Percentiles rank a stretch among this genome's conserved stretches.
Evolutionary conservation across 2,329 filamentous ascomycete genomes (phyloP).

Genomic region (Trichophyton rubrum): DNA sequence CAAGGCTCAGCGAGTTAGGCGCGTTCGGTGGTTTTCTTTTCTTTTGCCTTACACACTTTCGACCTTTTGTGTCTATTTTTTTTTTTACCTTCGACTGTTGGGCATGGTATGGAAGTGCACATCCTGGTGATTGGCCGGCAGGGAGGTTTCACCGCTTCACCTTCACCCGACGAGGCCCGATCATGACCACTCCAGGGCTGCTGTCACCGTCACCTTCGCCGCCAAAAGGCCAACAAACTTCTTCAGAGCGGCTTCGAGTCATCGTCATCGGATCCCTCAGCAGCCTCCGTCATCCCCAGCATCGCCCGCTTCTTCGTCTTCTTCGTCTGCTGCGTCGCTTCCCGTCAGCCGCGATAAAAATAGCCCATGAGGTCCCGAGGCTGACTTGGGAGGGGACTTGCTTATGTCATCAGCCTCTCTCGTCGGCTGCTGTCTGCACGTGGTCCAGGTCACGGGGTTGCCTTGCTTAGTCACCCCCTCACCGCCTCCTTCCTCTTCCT

Average conservation of each 20-base stretch:
- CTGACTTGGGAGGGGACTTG: not conserved
- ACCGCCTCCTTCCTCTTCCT: not conserved
- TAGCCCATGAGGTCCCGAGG: not conserved
- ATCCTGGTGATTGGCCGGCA: not conserved
- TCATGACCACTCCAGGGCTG: not conserved
- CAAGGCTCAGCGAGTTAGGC: not conserved
- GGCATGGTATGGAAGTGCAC: not conserved
- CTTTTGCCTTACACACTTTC: not conserved
- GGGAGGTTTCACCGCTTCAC: not conserved
- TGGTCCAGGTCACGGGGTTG: not conserved
- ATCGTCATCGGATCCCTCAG: not conserved
- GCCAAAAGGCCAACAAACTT: not conserved
- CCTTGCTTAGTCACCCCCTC: not conserved
- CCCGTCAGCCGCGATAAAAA: conserved; percentile 1
- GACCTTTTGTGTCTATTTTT: not conserved
- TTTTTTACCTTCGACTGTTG: not conserved
- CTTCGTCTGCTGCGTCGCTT: too few species aligned
- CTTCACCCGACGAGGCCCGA: conserved; percentile 3
- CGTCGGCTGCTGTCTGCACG: not conserved
- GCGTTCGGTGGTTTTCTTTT: not conserved
- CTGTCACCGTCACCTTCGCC: not conserved
- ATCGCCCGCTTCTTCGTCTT: not conserved
- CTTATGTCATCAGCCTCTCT: not conserved
- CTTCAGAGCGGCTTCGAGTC: not conserved
- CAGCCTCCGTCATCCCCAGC: not conserved